Percentiles rank a stretch among this genome's conserved stretches.
These are phyloP conservation scores for Penicillium brevicompactum DNA, from an alignment of 2,329 filamentous ascomycete genomes.

Conservation along the genomic window DNA sequence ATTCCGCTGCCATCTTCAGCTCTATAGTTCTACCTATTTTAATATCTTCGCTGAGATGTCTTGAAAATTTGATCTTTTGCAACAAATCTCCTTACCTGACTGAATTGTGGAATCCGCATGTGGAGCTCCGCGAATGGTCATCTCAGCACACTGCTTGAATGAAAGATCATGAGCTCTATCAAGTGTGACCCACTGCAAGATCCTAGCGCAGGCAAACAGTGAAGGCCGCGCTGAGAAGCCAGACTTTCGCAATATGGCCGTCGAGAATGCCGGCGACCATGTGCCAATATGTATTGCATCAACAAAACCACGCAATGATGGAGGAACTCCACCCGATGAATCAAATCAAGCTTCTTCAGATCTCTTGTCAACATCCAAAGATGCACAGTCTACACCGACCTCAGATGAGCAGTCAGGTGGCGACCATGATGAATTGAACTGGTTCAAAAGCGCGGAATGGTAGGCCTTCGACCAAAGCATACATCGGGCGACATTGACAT, in stretches of 20 bases:
- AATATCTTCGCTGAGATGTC: conserved; percentile 1
- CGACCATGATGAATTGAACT: conserved; percentile 23
- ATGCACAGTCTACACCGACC: not conserved
- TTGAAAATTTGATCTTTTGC: not conserved
- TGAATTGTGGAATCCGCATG: not conserved
- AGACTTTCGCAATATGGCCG: conserved; percentile 11
- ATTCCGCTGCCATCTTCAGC: not conserved
- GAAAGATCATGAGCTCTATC: not conserved
- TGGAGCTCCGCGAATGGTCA: not conserved
- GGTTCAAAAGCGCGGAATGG: conserved; percentile 52
- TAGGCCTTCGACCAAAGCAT: conserved; percentile 19
- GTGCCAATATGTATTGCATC: conserved; percentile 33
- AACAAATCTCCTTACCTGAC: not conserved
- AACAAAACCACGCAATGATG: conserved; percentile 13
- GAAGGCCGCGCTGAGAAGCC: not conserved
- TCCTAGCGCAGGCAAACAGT: not conserved
- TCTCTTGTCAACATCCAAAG: not conserved
- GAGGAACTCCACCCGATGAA: not conserved
- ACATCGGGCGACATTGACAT: conserved; percentile 3
- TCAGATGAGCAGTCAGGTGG: no score
- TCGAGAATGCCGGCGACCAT: conserved; percentile 1
- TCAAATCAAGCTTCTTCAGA: not conserved
- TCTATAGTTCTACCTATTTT: not conserved
- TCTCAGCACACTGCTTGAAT: not conserved
- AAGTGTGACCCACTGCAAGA: not conserved